Base-by-base conservation (phyloP, 164 flowering plant genomes). In the Piper longum region DNA sequence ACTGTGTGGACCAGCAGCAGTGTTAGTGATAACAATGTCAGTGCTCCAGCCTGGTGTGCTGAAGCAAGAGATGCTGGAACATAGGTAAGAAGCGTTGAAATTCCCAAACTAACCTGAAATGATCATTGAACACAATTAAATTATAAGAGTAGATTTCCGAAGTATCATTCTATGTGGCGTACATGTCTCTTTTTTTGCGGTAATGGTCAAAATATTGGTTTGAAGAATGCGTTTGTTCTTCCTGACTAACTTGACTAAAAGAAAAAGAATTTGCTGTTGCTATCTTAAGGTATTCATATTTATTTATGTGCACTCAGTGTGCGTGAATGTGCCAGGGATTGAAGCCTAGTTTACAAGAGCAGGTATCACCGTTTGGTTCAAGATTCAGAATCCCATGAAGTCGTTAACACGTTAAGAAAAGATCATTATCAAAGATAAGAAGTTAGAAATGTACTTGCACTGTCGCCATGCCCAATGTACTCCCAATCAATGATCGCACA, bases 31-130 rank as follows among this genome's bases (percentile, higher is more conserved):
- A 90, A 57, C 61, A 90, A 88, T 41, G 92, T 88, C 57, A 93
- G 68, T 41, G 97, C 96, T 54, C 97, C 99, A 57, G 96, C 99
- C 68, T 90, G 97, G 74, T 93, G 97, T 51, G 97, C 99, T 19
- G 85, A 70, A 59, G 91, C 97, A 16, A 74, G 85, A 2, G 91
- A 85, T 45, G 82, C 92, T 2, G 96, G 97, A 36, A 93, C 99
- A 56, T 93, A 90, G 0, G 95, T 81, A 6, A 93, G 76, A 52
- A 93, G 95, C 14, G 99, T 93, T 43, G 95, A 78, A 75, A 93
- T 74, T 57, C 99, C 99, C 54, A 93, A 62, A 0, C 91, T 84
- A 17, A 90, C 97, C 99, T 90, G 85, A 75, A 77, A 58, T 4
- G 12, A 61, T 14, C 59, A 60, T 60, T 13, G n/a, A n/a, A 4